These are phyloP conservation scores for Cryptococcus sp. DNA, from an alignment of 1,284 basidiomycete genomes.

Conservation along the genomic window DNA sequence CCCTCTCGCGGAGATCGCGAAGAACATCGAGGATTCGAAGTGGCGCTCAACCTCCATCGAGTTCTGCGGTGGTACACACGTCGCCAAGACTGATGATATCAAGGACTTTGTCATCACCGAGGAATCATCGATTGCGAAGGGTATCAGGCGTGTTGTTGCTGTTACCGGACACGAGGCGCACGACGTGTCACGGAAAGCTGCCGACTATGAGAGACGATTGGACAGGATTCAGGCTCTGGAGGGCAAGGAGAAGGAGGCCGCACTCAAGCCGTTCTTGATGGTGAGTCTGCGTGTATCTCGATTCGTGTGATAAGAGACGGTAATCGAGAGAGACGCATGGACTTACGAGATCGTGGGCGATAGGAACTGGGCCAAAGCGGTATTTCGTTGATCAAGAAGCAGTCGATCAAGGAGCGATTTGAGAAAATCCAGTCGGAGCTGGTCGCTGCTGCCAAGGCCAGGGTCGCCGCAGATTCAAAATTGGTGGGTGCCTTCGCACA, in stretches of 20 bases:
- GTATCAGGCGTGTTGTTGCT: conserved; percentile 90
- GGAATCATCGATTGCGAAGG: conserved; percentile 97
- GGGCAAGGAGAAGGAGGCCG: conserved; percentile 82
- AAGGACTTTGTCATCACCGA: conserved; percentile 92
- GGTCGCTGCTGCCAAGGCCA: conserved; percentile 82
- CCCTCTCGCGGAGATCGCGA: conserved; percentile 79
- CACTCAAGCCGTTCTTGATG: conserved; percentile 75
- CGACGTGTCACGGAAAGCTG: conserved; percentile 72
- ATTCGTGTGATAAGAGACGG: neutral
- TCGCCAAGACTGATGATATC: conserved; percentile 92
- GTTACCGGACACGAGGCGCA: conserved; percentile 93
- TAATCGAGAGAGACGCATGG: too few species aligned
- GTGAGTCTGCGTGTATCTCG: conserved; percentile 59
- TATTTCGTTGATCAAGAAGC: conserved; percentile 83
- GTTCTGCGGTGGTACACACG: conserved; percentile 98
- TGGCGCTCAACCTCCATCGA: conserved; percentile 91
- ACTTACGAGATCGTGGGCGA: too few species aligned
- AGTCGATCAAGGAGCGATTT: conserved; percentile 74
- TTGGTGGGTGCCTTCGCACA: conserved; percentile 58
- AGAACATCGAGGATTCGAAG: conserved; percentile 82
- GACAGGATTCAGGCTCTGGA: conserved; percentile 64
- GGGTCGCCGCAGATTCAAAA: conserved; percentile 75
- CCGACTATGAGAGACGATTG: conserved; percentile 66
- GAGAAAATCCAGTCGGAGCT: conserved; percentile 74
- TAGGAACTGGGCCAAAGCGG: conserved; percentile 87